Base-by-base conservation (phyloP, 352 stramenopile genomes). In the Phytophthora citricola region DNA sequence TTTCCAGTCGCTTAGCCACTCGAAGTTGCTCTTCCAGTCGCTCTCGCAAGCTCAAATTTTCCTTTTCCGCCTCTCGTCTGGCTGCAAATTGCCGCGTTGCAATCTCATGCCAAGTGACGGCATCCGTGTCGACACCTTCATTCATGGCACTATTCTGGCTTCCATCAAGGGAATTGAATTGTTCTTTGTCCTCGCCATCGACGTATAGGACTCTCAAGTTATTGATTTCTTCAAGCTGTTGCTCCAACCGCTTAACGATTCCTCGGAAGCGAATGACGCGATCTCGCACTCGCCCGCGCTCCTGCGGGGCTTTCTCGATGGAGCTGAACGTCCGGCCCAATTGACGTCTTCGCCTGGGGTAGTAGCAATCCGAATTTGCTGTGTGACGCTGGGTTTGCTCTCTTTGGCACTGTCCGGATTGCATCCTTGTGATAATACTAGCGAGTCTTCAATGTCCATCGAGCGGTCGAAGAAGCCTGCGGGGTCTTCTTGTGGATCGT, bases 11-110 rank as follows among this genome's bases (percentile, higher is more conserved):
- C n/a, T 49, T 63, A 5, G 66, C 66, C 12, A 81, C 55, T 51
- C 48, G 58, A 51, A 81, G 55, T 20, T 81, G 73, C 1, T 72
- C 61, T 34, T 78, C 61, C 10, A 81, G 34, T 17, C 64, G 54
- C 39, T 73, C 54, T 10, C 51, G 45, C 9, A 81, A 50, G 32
- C 41, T 63, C 17, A 29, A 29, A 55, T 81, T 81, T 39, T 81
- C 73, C 11, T 63, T 54, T 26, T 81, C 69, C 4, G 65, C 44
- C 31, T 69, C n/a, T 44, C 38, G 47, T 27, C 62, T 50, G 7
- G 53, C 62, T n/a, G 38, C 17, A 6, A 64, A 60, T 38, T 69
- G 62, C 2, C 29, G 45, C 1, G 38, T 50, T n/a, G 54, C 62
- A 39, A 59, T 29, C 7, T 69, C 46, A 1, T 46, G 53, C 62